A percentile compares a stretch with the other conserved stretches of the same genome.
phyloP scores from a whole-genome alignment of 1,139 yeast species.

The Kodamaea suecica region DNA sequence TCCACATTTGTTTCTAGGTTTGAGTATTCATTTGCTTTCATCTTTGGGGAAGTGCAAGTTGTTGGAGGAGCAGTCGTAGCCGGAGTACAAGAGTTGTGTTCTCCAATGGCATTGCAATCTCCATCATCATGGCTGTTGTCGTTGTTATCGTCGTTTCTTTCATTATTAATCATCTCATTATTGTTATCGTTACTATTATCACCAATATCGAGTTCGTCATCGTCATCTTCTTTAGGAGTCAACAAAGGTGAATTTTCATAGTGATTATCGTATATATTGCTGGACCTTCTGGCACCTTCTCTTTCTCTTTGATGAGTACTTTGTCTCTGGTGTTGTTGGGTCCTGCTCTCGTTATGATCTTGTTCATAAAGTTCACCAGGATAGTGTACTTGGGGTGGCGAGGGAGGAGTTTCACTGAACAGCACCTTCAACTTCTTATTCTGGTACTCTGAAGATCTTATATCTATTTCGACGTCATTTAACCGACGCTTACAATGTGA shows the following conservation, averaged over 20 bases:
- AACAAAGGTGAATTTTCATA: conserved; percentile 37
- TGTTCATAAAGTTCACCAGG: conserved; percentile 6
- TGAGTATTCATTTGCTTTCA: neutral
- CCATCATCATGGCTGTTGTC: conserved; percentile 3
- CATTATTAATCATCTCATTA: conserved; percentile 5
- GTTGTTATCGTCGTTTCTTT: conserved; percentile 3
- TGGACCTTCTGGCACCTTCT: no score
- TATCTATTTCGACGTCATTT: conserved; percentile 35
- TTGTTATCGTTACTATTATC: conserved; percentile 2
- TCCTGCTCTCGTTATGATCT: no score
- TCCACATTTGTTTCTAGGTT: conserved; percentile 34
- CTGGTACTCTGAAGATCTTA: neutral
- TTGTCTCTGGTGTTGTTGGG: neutral
- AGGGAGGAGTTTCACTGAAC: conserved; percentile 12
- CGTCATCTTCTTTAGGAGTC: conserved; percentile 41
- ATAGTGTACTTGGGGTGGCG: conserved; percentile 8
- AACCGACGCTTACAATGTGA: conserved; percentile 27
- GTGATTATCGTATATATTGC: conserved; percentile 3
- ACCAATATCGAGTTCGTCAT: neutral
- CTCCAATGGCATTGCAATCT: no score
- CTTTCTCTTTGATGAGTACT: no score
- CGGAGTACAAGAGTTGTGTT: no score
- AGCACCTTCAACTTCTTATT: conserved; percentile 13
- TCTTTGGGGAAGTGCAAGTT: conserved; percentile 4
- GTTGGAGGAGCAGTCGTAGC: conserved; percentile 10